Percentiles rank a stretch among this genome's conserved stretches.
Conservation (phyloP, 2,329 filamentous ascomycete genomes). For the Sporothrix humicola region DNA sequence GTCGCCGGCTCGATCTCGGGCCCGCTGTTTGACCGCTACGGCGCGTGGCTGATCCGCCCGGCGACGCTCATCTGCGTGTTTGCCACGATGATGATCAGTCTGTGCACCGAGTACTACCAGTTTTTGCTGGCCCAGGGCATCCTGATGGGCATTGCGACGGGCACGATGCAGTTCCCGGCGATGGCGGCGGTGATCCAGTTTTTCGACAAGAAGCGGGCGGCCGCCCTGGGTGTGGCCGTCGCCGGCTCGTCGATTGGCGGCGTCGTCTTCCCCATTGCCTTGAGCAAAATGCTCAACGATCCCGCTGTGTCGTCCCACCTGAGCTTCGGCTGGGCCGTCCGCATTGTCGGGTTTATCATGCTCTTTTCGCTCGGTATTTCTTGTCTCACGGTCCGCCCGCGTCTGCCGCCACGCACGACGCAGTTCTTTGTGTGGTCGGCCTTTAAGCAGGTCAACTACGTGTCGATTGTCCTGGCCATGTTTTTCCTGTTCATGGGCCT, state of each 20-base stretch:
- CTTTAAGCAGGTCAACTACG: slow-evolving; percentile 61
- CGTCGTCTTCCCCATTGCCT: slow-evolving; percentile 56
- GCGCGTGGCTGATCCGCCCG: slow-evolving; percentile 54
- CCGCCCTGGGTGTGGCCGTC: slow-evolving; percentile 48
- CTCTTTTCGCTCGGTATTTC: slow-evolving; percentile 46
- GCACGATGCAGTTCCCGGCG: slow-evolving; percentile 47
- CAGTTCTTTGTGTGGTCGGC: slow-evolving; percentile 47
- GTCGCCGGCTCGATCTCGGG: slow-evolving; percentile 42
- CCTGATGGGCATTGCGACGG: slow-evolving; percentile 45
- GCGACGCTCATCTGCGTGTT: slow-evolving; percentile 58
- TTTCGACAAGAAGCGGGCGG: slow-evolving; percentile 48
- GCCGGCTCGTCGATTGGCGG: slow-evolving; percentile 52
- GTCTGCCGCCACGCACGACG: slow-evolving; percentile 49
- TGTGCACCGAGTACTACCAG: slow-evolving; percentile 50
- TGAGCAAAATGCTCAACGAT: slow-evolving; percentile 58
- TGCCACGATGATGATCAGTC: slow-evolving; percentile 49
- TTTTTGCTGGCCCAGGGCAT: slow-evolving; percentile 51
- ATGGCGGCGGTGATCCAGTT: slow-evolving; percentile 48
- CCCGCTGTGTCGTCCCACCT: slow-evolving; percentile 43
- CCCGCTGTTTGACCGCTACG: slow-evolving; percentile 49
- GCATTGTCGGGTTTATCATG: slow-evolving; percentile 53
- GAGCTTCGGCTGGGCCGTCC: slow-evolving; percentile 44
- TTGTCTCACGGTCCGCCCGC: slow-evolving; percentile 51
- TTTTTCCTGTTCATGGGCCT: slow-evolving; percentile 47
- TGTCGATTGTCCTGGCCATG: slow-evolving; percentile 43